Evolutionary conservation across 2,329 filamentous ascomycete genomes (phyloP), one percentile per base, ranked within the genome.

Genomic region (Ceratocystis harringtonii): DNA sequence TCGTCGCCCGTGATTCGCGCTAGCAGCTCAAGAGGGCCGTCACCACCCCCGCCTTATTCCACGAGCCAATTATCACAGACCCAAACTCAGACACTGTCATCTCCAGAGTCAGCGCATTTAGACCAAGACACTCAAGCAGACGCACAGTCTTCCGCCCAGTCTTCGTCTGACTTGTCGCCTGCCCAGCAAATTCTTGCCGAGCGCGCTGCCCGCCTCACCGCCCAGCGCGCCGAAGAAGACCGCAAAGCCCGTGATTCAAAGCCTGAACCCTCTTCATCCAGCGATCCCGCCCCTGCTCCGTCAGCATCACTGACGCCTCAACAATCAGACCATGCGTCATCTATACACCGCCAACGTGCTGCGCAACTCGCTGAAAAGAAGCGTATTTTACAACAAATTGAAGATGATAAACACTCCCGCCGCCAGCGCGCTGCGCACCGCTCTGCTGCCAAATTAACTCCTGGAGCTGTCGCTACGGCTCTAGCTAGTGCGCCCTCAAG

Each of bases 321-420:
- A 5, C 68, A 77, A 45, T 74, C 78, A 60, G 77, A 77, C 71
- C 78, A 83, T 72, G 78, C 79, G 3, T 77, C 81, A 58, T 74
- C 81, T 63, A 76, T 87, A 65, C 85, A 81, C 70, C 85, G 84
- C 72, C 81, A 83, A 65, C 84, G 87, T 69, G 79, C 82, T 65
- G 82, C 89, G 5, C 62, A 66, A 61, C 25, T 52, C n/a, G 62
- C 65, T 57, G 89, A 94, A 71, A 80, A 86, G 45, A 81, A 84
- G 65, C 81, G 88, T 1, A 86, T 95, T 64, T 78, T 92, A 57
- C 83, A 84, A 69, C 84, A 84, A 48, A 91, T 95, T 68, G 86
- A 90, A 71, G 84, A 87, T 67, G 90, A 95, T 75, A 89, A 87
- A 72, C 80, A 80, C 10, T 86, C 85, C 68, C 81, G 89, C 15